Conservation (phyloP, 148 eudicot species). For the Chenopodium album region DNA sequence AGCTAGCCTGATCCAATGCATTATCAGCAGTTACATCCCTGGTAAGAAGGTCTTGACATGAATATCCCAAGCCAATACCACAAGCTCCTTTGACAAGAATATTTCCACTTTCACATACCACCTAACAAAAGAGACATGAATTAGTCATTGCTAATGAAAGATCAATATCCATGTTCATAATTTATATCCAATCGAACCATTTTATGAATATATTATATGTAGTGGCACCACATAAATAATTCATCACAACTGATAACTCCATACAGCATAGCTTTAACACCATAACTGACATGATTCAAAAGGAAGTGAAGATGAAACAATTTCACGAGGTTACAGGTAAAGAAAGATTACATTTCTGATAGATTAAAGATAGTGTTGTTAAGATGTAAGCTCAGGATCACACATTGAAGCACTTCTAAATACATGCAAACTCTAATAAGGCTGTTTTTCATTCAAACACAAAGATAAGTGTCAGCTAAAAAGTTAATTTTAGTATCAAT, state of each 20-base stretch:
- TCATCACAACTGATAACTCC: neutral
- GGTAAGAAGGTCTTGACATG: constrained; percentile 81
- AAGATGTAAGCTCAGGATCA: neutral
- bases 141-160: constrained; percentile 15
- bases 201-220: neutral
- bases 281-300: neutral
- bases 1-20: constrained; percentile 39
- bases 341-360: neutral
- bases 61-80: constrained; percentile 87
- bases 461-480: neutral
- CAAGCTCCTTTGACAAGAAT: constrained; percentile 88
- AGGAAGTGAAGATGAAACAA: neutral
- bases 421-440: neutral
- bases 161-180: neutral
- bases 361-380: neutral
- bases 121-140: constrained; percentile 45
- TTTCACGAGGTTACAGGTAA: neutral
- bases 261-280: neutral
- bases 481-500: neutral
- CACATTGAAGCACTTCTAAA: neutral
- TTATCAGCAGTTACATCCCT: constrained; percentile 38
- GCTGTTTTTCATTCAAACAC: neutral
- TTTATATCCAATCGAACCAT: neutral
- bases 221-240: neutral
- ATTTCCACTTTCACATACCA: constrained; percentile 62